Evolutionary conservation across 192 early-diverging fungal genomes (phyloP), one percentile per base, ranked within the genome.

Genomic region (Coemansia sp.): DNA sequence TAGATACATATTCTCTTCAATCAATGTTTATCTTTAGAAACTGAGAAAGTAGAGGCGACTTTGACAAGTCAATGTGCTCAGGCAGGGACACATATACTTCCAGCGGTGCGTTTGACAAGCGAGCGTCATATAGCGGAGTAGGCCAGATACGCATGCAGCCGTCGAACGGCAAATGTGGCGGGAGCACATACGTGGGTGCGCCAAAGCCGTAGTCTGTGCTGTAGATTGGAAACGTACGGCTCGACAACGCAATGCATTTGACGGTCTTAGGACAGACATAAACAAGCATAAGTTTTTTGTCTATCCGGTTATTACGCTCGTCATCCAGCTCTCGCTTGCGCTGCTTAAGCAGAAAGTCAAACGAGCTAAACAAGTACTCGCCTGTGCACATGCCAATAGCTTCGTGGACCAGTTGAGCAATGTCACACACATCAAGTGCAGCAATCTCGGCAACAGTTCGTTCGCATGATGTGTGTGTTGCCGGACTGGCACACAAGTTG

Each of bases 81-180:
- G 78, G 78, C 48, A 60, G 72, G n/a, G 78, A 71, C 8, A 74
- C 6, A 28, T 80, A 80, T 2, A 80, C 60, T 22, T 80, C 72
- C 9, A 80, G 55, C 5, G 65, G 50, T 9, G 72, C 72, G 4
- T 58, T 64, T 3, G 11, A 47, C 1, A 48, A 23, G 15, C 63
- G 64, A 3, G n/a, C 2, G 2, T 48, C 38, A 28, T 49, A 54
- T 37, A 52, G 46, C 6, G 78, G 78, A 0, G 72, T 73, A 0
- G 78, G 78, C 78, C 78, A 80, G 36, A 80, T 59, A 12, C 78
- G 71, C 71, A 73, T 15, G 44, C 78, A 80, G 2, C 78, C 77
- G 20, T 80, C 77, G 15, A 65, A 80, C 1, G 77, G 77, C 21
- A 80, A 51, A 42, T 65, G 74, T 15, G 77, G 77, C 36, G 77